These are phyloP conservation scores for Barnettozyma sucrosica DNA, from an alignment of 805 yeast genomes.

Conservation along the genomic window DNA sequence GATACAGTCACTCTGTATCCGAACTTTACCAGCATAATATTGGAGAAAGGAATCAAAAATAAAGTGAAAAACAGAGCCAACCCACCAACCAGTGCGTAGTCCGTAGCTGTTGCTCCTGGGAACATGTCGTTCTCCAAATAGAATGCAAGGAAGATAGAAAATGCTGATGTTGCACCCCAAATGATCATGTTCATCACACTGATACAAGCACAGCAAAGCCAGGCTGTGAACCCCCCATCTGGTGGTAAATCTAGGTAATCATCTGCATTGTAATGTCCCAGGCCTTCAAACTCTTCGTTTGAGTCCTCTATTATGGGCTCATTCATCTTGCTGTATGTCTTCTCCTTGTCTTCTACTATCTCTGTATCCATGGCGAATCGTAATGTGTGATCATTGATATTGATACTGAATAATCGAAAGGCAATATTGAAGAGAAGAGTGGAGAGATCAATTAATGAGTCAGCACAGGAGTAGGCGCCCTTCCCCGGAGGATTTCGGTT, in stretches of 20 bases:
- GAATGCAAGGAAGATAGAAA: conserved; percentile 48
- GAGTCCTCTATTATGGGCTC: background rate
- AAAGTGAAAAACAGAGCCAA: conserved; percentile 46
- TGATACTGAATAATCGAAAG: too few relatives aligned
- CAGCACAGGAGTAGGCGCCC: too few relatives aligned
- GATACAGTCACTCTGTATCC: conserved; percentile 36
- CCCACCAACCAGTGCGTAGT: conserved; percentile 54
- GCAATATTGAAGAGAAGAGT: too few relatives aligned
- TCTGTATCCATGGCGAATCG: background rate
- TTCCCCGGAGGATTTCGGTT: background rate
- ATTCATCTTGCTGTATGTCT: background rate
- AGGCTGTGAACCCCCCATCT: conserved; percentile 41
- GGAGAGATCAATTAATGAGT: too few relatives aligned
- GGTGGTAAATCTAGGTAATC: conserved; percentile 36
- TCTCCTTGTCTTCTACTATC: background rate
- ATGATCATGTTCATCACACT: conserved; percentile 25
- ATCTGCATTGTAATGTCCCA: conserved; percentile 22
- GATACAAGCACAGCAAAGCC: conserved; percentile 39
- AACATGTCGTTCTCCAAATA: conserved; percentile 38
- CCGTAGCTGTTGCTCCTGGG: conserved; percentile 44
- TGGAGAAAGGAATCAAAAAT: conserved; percentile 43
- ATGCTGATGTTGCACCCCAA: conserved; percentile 40
- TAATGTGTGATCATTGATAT: too few relatives aligned
- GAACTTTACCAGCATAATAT: conserved; percentile 35
- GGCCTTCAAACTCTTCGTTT: conserved; percentile 9